phyloP scores from a whole-genome alignment of 805 yeast species.

The Lachancea fermentati region DNA sequence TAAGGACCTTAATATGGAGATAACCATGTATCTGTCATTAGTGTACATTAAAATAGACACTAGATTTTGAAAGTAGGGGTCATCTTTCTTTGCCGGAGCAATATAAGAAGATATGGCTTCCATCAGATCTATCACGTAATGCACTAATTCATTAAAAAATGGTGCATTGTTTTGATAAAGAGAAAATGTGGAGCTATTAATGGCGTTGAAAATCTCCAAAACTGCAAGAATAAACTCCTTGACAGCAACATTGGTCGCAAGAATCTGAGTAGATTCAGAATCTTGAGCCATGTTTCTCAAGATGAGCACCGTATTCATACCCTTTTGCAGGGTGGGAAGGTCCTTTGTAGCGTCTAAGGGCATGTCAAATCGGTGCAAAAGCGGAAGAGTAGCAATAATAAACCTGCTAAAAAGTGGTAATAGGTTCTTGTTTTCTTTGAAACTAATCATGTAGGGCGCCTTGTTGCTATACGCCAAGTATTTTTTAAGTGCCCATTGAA shows the following conservation, averaged over 20 bases:
- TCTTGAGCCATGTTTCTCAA: constrained; percentile 83
- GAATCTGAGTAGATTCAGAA: constrained; percentile 69
- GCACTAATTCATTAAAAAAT: constrained; percentile 51
- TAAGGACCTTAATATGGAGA: constrained; percentile 67
- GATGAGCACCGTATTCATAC: constrained; percentile 43
- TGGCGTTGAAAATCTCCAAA: constrained; percentile 20
- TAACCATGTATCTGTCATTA: constrained; percentile 63
- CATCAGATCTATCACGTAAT: constrained; percentile 68
- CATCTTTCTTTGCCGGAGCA: constrained; percentile 67
- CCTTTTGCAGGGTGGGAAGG: constrained; percentile 22
- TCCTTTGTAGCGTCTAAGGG: constrained; percentile 18
- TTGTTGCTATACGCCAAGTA: constrained; percentile 36
- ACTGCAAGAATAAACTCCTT: constrained; percentile 40
- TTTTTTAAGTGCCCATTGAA: constrained; percentile 62
- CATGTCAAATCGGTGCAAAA: constrained; percentile 21
- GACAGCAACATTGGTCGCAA: constrained; percentile 51
- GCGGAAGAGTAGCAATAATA: constrained; percentile 21
- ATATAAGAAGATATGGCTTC: constrained; percentile 81
- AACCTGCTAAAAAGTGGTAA: constrained; percentile 36
- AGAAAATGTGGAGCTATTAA: constrained; percentile 23
- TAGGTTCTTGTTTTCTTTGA: constrained; percentile 38
- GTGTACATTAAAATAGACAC: constrained; percentile 44
- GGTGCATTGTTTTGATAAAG: constrained; percentile 31
- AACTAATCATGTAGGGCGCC: constrained; percentile 43
- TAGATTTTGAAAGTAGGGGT: constrained; percentile 52